Evolutionary conservation across 2,329 filamentous ascomycete genomes (phyloP).

Genomic region (Phialemonium atrogriseum): DNA sequence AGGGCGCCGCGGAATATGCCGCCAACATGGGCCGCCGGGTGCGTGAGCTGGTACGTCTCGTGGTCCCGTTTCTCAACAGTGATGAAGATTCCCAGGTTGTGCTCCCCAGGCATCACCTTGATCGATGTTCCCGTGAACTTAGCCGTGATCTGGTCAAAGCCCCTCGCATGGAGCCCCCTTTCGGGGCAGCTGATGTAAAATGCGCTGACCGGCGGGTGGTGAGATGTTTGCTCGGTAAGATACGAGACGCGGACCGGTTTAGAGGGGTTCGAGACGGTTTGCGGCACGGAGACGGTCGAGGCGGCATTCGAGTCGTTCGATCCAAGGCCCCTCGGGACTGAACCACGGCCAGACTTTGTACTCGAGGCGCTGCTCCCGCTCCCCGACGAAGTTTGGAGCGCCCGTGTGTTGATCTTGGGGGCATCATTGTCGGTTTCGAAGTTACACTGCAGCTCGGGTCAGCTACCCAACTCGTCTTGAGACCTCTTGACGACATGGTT

Average conservation of each 20-base stretch:
- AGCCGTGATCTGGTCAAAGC: conserved; percentile 92
- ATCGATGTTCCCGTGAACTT: conserved; percentile 96
- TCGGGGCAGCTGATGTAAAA: conserved; percentile 91
- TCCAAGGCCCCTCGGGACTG: conserved; percentile 12
- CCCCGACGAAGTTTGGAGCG: conserved; percentile 26
- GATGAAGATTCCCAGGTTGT: conserved; percentile 95
- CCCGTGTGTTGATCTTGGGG: conserved; percentile 51
- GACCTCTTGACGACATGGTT: too few relatives aligned
- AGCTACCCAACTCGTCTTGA: too few relatives aligned
- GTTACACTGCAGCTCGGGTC: conserved; percentile 75
- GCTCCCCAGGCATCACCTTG: conserved; percentile 81
- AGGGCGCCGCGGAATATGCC: conserved; percentile 82
- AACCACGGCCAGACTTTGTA: conserved; percentile 30
- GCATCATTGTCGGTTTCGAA: conserved; percentile 85
- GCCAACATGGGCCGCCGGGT: conserved; percentile 87
- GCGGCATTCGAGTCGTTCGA: conserved; percentile 33
- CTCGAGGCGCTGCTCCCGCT: conserved; percentile 42
- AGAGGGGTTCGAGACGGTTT: conserved; percentile 30
- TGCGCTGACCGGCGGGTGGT: conserved; percentile 94
- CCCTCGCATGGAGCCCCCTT: conserved; percentile 77
- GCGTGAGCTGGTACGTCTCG: conserved; percentile 91
- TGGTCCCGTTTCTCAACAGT: conserved; percentile 69
- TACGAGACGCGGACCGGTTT: conserved; percentile 73
- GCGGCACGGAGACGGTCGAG: conserved; percentile 42
- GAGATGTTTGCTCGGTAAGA: conserved; percentile 94